Evolutionary conservation across 495 filamentous ascomycete genomes (phyloP), one percentile per base, ranked within the genome.

Genomic region (Aspergillus heteromorphus): DNA sequence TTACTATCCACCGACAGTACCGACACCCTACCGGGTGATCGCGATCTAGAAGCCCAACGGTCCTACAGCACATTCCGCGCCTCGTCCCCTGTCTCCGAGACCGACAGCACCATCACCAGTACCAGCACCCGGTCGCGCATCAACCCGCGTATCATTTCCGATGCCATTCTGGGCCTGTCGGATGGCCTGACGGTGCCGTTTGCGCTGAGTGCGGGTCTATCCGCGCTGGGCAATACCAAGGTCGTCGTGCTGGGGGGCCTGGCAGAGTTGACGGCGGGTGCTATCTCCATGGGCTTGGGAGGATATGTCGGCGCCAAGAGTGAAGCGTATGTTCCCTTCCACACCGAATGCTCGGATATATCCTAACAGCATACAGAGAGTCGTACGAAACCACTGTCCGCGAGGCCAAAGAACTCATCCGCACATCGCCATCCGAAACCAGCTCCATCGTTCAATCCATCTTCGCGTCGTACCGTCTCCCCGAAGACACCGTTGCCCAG

Each of bases 281-380:
- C 79, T 7, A 76, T 83, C 42, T 79, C 77, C 21, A 82, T 82
- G 79, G 79, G 79, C 1, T 55, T 82, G 17, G 80, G 80, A 23
- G 80, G 80, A 23, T 72, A 82, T 48, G 79, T 92, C 2, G 85
- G 85, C 1, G 85, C 87, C 0, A 83, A 83, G 62, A 84, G 84
- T 55, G 87, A 91, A 74, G 73, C 71, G 76, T 86, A 71, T 66
- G 79, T 73, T 2, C 14, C 16, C 10, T 8, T 4, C 31, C 42
- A 6, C 62, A 56, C 4, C 14, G 21, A 16, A 2, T n/a, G n/a
- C 18, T 27, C 55, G 2, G 57, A 19, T 4, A 31, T 13, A 49
- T 57, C 20, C 47, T 53, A 18, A 47, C 40, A 16, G 1, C 13
- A 34, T 21, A 16, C 48, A 78, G 75, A 50, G 75, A 79, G 65